A percentile compares a stretch with the other conserved stretches of the same genome.
These are phyloP conservation scores for Juglanconis sp. DNA, from an alignment of 2,329 filamentous ascomycete genomes.

Conservation along the genomic window DNA sequence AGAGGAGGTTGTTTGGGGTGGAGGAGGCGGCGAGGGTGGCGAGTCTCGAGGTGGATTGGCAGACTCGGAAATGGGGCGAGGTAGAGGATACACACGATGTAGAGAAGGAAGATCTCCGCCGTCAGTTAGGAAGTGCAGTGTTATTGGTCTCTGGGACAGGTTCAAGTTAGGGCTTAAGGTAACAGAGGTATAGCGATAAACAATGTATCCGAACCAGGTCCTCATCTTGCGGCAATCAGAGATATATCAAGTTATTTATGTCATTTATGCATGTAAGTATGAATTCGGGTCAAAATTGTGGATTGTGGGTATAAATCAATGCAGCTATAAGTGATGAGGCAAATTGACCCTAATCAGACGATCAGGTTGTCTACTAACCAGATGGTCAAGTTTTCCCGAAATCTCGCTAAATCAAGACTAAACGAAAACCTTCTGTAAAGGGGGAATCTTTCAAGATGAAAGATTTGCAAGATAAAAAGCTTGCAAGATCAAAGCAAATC, in stretches of 20 bases:
- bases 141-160: constrained; percentile 68
- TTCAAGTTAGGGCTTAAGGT: background rate
- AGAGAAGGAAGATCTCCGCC: constrained; percentile 80
- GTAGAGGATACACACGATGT: constrained; percentile 99
- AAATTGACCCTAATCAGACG: too few species aligned
- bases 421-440: too few species aligned
- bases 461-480: background rate
- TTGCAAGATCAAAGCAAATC: background rate
- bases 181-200: background rate
- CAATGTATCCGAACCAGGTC: background rate
- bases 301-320: too few species aligned
- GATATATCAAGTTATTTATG: background rate
- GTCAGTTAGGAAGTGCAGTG: constrained; percentile 85
- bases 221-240: background rate
- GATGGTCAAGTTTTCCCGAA: too few species aligned
- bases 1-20: constrained; percentile 61
- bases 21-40: constrained; percentile 77
- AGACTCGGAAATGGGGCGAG: constrained; percentile 89
- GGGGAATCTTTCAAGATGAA: background rate
- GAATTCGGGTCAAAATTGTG: too few species aligned
- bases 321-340: too few species aligned
- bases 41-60: constrained; percentile 84
- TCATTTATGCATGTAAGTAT: too few species aligned
- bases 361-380: too few species aligned
- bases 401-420: too few species aligned